Conservation (phyloP, 2,329 filamentous ascomycete species). For the Penicillium sp. region DNA sequence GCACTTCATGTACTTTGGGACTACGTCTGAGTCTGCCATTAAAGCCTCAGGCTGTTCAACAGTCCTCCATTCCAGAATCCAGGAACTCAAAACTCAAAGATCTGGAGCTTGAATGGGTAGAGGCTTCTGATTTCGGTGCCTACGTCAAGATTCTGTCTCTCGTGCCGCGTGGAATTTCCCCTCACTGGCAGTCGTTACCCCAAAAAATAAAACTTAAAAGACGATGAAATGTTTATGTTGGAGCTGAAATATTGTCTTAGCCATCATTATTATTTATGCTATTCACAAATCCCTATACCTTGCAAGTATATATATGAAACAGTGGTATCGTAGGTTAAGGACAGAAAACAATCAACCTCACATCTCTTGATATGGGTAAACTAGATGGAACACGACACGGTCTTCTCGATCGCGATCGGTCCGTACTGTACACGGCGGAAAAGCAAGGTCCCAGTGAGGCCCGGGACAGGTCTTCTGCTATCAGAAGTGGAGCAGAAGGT, state of each 20-base stretch:
- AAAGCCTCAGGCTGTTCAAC: no score
- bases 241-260: not conserved
- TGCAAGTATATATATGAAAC: not conserved
- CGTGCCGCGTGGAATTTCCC: no score
- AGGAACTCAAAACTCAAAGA: no score
- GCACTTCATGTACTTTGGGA: no score
- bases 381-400: not conserved
- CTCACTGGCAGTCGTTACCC: no score
- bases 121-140: no score
- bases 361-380: not conserved
- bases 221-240: no score
- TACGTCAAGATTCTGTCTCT: no score
- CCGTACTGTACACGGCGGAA: slow-evolving; percentile 22
- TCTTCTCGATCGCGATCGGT: not conserved
- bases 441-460: not conserved
- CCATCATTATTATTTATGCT: not conserved
- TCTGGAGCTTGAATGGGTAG: no score
- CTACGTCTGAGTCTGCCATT: no score
- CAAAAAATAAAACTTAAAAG: no score
- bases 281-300: not conserved
- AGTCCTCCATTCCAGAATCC: no score
- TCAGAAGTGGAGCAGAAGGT: not conserved
- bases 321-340: slow-evolving; percentile 8
- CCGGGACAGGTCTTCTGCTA: not conserved
- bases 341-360: not conserved